Base-by-base conservation (phyloP, 2,329 filamentous ascomycete species). In the Cylindrodendrum hubeiense region DNA sequence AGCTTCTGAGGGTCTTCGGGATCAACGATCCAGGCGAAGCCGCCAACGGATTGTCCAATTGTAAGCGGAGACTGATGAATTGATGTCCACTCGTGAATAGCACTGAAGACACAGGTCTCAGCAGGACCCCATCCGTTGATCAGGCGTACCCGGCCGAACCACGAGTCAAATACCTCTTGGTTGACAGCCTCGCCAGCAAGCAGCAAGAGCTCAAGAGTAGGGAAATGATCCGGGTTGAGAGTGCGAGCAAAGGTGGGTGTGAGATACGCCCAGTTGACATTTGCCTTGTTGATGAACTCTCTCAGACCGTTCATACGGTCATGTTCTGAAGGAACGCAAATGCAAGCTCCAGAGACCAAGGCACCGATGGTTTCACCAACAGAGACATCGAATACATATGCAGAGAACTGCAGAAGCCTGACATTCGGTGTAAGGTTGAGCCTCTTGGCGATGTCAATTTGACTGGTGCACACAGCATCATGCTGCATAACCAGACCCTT, bases 91-190 rank as follows among this genome's bases (percentile, higher is more conserved):
- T 67, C 66, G 34, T 67, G 61, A 3, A 65, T 21, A 3, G 61
- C 58, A 21, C 58, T 63, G 21, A 52, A 66, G 19, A 50, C 52
- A 39, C 61, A 65, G n/a, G 65, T 61, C 56, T 67, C 65, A 3
- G 61, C 65, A 4, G 65, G 65, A 0, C 65, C 65, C 65, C 65
- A 67, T 9, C 61, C 60, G 17, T 61, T 67, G 52, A 65, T n/a
- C 8, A 67, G 39, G 7, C 61, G 65, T n/a, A 65, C 26, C 22
- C 30, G 10, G 22, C 55, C 52, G 39, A 65, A 30, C 65, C 65
- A 67, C 2, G 41, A 54, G 2, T 57, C 50, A 17, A 67, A 49
- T 5, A 67, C 28, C 28, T 67, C 65, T 24, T 26, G 33, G 9
- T 47, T 41, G 10, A 65, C 60, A 19, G 65, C 65, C 19, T 67